Conservation (phyloP, 805 yeast species). For the Limtongia smithiae region DNA sequence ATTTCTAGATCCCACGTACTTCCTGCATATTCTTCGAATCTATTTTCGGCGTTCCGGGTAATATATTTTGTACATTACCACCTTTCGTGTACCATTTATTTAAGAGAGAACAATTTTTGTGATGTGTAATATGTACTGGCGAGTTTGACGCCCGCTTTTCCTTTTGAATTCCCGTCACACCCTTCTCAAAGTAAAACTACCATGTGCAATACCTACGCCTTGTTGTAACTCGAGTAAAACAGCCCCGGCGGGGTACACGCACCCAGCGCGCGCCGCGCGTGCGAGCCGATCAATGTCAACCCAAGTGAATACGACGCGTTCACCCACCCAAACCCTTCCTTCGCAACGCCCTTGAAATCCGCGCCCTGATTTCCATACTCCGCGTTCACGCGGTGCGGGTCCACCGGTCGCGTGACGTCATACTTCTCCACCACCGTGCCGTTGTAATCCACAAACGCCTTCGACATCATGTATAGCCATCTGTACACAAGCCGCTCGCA, state of each 20-base stretch:
- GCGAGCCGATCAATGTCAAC: conserved; percentile 57
- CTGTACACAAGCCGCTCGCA: conserved; percentile 73
- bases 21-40: too few species aligned
- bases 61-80: too few species aligned
- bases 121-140: too few species aligned
- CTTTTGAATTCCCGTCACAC: too few species aligned
- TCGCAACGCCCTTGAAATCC: conserved; percentile 86
- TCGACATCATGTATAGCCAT: conserved; percentile 87
- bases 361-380: conserved; percentile 97
- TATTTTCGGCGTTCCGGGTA: too few species aligned
- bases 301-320: conserved; percentile 82
- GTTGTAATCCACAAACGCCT: conserved; percentile 84
- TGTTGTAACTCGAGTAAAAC: conserved; percentile 40
- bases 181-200: not conserved
- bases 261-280: conserved; percentile 74
- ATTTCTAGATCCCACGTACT: too few species aligned
- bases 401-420: conserved; percentile 76
- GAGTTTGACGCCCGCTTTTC: too few species aligned
- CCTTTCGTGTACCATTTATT: too few species aligned
- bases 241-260: conserved; percentile 69
- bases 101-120: too few species aligned
- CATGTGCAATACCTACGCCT: conserved; percentile 3
- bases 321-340: conserved; percentile 98
- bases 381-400: conserved; percentile 89
- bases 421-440: conserved; percentile 96